Base-by-base conservation (phyloP, 2,329 filamentous ascomycete species). In the Mariannaea sp. region DNA sequence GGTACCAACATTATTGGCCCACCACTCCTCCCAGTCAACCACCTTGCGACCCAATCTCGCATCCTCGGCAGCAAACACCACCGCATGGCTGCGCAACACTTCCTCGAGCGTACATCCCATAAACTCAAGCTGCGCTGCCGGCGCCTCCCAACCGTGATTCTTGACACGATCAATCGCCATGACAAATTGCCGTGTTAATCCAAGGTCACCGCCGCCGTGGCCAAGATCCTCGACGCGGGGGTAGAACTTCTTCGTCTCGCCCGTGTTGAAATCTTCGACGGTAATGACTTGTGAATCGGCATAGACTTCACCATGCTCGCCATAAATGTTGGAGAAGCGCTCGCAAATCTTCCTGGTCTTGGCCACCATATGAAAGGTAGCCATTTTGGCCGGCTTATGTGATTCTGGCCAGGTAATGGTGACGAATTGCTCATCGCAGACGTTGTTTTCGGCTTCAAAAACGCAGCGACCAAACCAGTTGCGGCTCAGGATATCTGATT, bases 391-490 rank as follows among this genome's bases (percentile, higher is more conserved):
- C 2, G 84, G 84, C 19, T 85, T 77, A 40, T 53, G 55, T n/a
- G 65, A 62, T 53, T 95, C 90, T 10, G 92, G 88, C 92, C 93
- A 97, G 4, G 82, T 85, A 46, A 97, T 84, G 0, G 89, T 93
- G 16, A 97, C 94, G 20, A 88, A 82, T 71, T 97, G 93, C 66
- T 97, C 91, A 70, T 99, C 94, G 65, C 87, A 90, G 35, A 97
- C 94, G 66, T 95, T 86, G 73, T 97, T 99, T 73, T 96, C 92
- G 4, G 87, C 79, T 69, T 97, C 94, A 74, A 87, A 97, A 1
- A 97, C 94, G 68, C 94, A 99, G n/a, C 93, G 85, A 0, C 94
- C 94, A 67, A 92, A 97, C 91, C 92, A 88, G 59, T 87, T 87
- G 8, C 79, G 75, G 5, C 75, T 73, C 3, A 77, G 76, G 1